Evolutionary conservation across 176 grass and related monocot genomes (phyloP), one percentile per base, ranked within the genome.

Genomic region (Oryza punctata): DNA sequence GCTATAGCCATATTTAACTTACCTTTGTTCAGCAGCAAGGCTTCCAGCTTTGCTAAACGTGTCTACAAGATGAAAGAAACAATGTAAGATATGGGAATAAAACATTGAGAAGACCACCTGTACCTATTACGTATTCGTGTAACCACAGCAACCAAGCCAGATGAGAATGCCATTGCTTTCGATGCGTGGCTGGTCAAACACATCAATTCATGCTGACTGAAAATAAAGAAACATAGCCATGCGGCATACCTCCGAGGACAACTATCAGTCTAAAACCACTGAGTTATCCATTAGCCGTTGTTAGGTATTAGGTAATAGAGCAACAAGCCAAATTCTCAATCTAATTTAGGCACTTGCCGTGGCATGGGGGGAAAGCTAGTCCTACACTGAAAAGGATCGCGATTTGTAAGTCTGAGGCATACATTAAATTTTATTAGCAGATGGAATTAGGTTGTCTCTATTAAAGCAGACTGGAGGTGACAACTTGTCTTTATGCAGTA

Each of bases 11-110:
- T 79, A 73, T 68, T 52, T 28, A 78, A 82, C 67, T 77, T 85
- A 94, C 89, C 92, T 92, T 87, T 82, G 14, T 67, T 92, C 82
- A 49, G 65, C 60, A 94, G 69, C 77, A 94, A 60, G 78, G 85
- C 77, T 63, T 94, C 92, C 84, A 94, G 87, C 81, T 92, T 94
- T 30, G 89, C 84, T 65, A 94, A 82, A 35, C 92, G 90, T 82
- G 78, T 50, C 92, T 89, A 66, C 64, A 78, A 59, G 77, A 63
- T 63, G 37, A 63, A 72, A 26, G 21, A 73, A 82, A 25, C 15
- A 54, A 14, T 13, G 74, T 86, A 69, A 82, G 78, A 54, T 70
- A 54, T 10, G 26, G 23, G 19, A 72, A 73, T 67, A 13, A 76
- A 54, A 79, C 57, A 45, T n/a, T 23, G 16, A 82, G 68, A 67